Base-by-base conservation (phyloP, 2,329 filamentous ascomycete species). In the Madurella mycetomatis region DNA sequence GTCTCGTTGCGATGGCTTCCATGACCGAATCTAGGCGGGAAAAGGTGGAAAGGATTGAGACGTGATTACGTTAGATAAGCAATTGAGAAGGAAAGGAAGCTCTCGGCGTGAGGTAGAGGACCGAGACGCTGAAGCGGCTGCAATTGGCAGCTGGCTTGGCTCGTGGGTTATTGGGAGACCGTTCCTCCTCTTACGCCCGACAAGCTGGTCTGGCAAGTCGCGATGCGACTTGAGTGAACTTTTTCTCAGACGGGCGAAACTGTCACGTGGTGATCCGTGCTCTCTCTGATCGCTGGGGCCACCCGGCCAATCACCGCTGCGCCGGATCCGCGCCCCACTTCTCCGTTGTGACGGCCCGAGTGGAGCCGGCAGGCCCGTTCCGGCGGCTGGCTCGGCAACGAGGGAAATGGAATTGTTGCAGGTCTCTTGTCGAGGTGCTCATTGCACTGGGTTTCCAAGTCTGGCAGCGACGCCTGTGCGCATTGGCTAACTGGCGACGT, bases 1-100 rank as follows among this genome's bases (percentile, higher is more conserved):
- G 59, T 39, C 62, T 48, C 43, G 57, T 49, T 47, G 57, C 54
- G 43, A 59, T 51, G 43, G 60, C 55, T 53, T 65, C 62, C 62
- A 65, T 64, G 8, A 30, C 7, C 31, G n/a, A 43, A 2, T 50
- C 17, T 19, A 18, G 39, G 12, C 13, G n/a, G 43, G 25, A 25
- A 44, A 19, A 34, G 18, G 13, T 44, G 18, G 15, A 7, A 9
- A 5, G 32, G 31, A 43, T 44, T 30, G 16, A 17, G 37, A 31
- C 11, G 5, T 16, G 47, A 31, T n/a, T 7, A 17, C 7, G 13
- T 37, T 37, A 9, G 34, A 37, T 15, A 46, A 19, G 1, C 16
- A 16, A 37, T 32, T 37, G 49, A 25, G 17, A 34, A 31, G 19
- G 31, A 37, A 9, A 41, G 11, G 51, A 12, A 13, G 15, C 25